These are phyloP conservation scores for Kluyveromyces nonfermentans DNA, from an alignment of 805 yeast genomes.

Conservation along the genomic window DNA sequence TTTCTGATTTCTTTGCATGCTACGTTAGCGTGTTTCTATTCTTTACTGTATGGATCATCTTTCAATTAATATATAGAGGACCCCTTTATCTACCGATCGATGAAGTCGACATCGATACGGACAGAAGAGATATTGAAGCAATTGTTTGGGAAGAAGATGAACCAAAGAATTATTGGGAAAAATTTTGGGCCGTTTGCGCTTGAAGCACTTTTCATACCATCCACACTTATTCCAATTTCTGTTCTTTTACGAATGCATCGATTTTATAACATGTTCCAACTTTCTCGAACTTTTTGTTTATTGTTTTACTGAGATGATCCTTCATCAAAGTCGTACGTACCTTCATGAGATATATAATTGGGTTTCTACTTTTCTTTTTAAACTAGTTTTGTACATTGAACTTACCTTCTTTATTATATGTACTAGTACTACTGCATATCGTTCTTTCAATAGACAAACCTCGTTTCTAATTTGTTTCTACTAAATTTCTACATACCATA, in stretches of 20 bases:
- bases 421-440: no score
- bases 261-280: no score
- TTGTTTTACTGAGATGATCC: no score
- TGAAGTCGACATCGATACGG: conserved; percentile 63
- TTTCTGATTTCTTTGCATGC: conserved; percentile 53
- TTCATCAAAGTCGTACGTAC: not conserved
- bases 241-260: not conserved
- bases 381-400: no score
- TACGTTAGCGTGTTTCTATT: conserved; percentile 62
- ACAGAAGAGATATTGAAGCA: conserved; percentile 54
- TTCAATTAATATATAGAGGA: conserved; percentile 44
- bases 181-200: conserved; percentile 39
- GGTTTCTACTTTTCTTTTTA: no score
- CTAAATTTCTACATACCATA: not conserved
- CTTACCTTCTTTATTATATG: no score
- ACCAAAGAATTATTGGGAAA: conserved; percentile 43
- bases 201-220: conserved; percentile 10
- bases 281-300: no score
- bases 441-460: not conserved
- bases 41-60: conserved; percentile 42
- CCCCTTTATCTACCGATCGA: conserved; percentile 39
- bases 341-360: not conserved
- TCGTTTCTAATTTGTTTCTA: not conserved
- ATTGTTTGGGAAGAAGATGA: conserved; percentile 47
- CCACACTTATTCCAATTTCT: not conserved